phyloP scores from a whole-genome alignment of 495 filamentous ascomycete species.

The Cercophora scortea region DNA sequence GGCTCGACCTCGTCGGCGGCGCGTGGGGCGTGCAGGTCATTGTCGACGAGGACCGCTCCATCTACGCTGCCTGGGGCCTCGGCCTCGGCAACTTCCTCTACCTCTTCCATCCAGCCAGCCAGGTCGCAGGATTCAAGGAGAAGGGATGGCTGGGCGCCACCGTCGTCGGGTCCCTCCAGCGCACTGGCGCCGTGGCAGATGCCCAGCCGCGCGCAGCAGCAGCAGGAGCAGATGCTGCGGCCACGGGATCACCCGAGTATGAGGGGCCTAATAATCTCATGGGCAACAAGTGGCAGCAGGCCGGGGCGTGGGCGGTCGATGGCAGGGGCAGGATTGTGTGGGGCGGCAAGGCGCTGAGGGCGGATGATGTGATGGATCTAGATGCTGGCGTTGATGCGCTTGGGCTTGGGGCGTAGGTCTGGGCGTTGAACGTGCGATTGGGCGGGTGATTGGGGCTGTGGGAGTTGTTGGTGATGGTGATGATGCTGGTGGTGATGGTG shows the following conservation, averaged over 20 bases:
- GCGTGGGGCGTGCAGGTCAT: slow-evolving; percentile 39
- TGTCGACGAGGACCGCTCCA: slow-evolving; percentile 43
- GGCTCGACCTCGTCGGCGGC: slow-evolving; percentile 43
- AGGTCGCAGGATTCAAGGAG: slow-evolving; percentile 34
- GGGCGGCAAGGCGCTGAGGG: slow-evolving; percentile 36
- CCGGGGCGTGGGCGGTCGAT: slow-evolving; percentile 49
- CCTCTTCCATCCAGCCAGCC: slow-evolving; percentile 38
- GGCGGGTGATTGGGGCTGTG: too few species aligned
- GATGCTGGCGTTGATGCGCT: slow-evolving; percentile 35
- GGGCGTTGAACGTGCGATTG: too few species aligned
- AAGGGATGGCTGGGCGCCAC: slow-evolving; percentile 36
- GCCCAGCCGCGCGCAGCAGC: background rate
- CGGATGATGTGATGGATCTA: slow-evolving; percentile 48
- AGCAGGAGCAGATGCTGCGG: slow-evolving; percentile 4
- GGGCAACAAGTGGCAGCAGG: slow-evolving; percentile 55
- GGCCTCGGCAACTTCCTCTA: slow-evolving; percentile 41
- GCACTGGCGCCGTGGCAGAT: background rate
- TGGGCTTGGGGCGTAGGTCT: slow-evolving; percentile 15
- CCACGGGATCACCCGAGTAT: slow-evolving; percentile 1
- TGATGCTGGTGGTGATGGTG: too few species aligned
- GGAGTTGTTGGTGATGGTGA: too few species aligned
- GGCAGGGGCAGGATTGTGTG: slow-evolving; percentile 43
- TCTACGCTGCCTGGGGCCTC: slow-evolving; percentile 48
- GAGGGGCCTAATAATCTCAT: slow-evolving; percentile 41
- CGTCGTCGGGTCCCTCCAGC: slow-evolving; percentile 27